Percentiles rank a stretch among this genome's conserved stretches.
phyloP scores from a whole-genome alignment of 2,329 filamentous ascomycete species.

The Aspergillus luchuensis region DNA sequence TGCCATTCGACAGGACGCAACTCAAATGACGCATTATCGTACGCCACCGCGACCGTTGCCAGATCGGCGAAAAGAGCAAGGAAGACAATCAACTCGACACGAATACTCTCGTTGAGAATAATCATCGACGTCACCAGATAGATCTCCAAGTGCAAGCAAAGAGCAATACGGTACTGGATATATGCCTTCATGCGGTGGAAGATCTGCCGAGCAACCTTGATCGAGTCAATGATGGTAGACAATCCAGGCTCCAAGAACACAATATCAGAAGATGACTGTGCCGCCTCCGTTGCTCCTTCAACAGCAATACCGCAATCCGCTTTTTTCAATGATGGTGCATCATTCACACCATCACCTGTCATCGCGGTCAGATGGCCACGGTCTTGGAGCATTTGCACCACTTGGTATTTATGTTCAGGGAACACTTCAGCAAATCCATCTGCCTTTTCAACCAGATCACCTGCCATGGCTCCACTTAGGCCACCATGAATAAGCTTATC shows the following conservation, averaged over 20 bases:
- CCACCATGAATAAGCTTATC: conserved; percentile 75
- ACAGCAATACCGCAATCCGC: conserved; percentile 74
- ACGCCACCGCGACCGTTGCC: conserved; percentile 78
- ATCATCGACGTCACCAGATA: conserved; percentile 78
- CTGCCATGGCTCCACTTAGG: conserved; percentile 70
- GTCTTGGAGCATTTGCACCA: conserved; percentile 74
- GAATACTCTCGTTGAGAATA: conserved; percentile 76
- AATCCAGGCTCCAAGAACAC: conserved; percentile 73
- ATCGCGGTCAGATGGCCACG: conserved; percentile 72
- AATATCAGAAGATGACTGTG: conserved; percentile 72
- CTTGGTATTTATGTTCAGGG: conserved; percentile 75
- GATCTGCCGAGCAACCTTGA: conserved; percentile 73
- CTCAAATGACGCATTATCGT: conserved; percentile 80
- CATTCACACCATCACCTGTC: conserved; percentile 76
- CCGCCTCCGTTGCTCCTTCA: conserved; percentile 71
- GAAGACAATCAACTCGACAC: conserved; percentile 74
- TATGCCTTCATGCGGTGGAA: conserved; percentile 80
- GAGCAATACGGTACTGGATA: conserved; percentile 75
- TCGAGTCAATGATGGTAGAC: conserved; percentile 70
- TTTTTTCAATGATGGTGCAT: conserved; percentile 73
- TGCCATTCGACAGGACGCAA: conserved; percentile 78
- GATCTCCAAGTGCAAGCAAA: conserved; percentile 73
- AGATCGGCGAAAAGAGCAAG: conserved; percentile 78
- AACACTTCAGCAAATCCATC: conserved; percentile 75
- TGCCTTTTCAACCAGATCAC: conserved; percentile 74